phyloP scores from a whole-genome alignment of 192 early-diverging fungal species.

The Pecoramyces ruminantium region DNA sequence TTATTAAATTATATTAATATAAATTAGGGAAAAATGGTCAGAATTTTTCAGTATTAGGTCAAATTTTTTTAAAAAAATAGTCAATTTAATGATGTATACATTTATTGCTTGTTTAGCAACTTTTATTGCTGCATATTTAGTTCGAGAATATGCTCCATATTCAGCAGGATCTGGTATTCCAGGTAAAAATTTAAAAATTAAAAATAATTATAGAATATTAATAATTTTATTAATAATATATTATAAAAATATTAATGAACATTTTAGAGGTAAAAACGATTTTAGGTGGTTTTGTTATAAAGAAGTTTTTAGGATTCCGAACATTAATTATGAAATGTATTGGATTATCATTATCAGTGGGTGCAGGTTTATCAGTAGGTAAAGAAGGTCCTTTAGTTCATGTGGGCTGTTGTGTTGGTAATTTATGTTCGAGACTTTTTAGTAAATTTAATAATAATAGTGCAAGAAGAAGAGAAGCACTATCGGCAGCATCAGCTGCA shows the following conservation, averaged over 20 bases:
- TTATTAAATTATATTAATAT: no score
- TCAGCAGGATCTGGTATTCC: not conserved
- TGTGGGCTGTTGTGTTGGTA: constrained; percentile 75
- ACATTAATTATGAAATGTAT: constrained; percentile 3
- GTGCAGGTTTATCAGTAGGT: not conserved
- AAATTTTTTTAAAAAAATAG: not conserved
- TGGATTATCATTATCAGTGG: constrained; percentile 1
- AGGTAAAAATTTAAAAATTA: no score
- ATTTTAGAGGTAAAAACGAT: constrained; percentile 1
- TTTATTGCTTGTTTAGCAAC: not conserved
- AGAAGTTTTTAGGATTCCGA: not conserved
- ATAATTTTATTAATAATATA: no score
- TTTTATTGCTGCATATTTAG: not conserved
- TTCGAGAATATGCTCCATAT: not conserved
- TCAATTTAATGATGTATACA: not conserved
- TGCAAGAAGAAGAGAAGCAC: constrained; percentile 79
- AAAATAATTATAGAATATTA: no score
- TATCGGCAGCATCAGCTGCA: constrained; percentile 80
- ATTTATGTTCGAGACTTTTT: constrained; percentile 69
- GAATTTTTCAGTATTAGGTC: not conserved
- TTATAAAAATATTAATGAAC: no score
- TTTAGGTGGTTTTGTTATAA: constrained; percentile 1
- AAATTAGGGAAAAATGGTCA: not conserved
- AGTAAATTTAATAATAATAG: constrained; percentile 76
- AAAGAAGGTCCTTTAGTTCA: constrained; percentile 93